These are phyloP conservation scores for Candida rishiriensis DNA, from an alignment of 805 yeast species.

Conservation along the genomic window DNA sequence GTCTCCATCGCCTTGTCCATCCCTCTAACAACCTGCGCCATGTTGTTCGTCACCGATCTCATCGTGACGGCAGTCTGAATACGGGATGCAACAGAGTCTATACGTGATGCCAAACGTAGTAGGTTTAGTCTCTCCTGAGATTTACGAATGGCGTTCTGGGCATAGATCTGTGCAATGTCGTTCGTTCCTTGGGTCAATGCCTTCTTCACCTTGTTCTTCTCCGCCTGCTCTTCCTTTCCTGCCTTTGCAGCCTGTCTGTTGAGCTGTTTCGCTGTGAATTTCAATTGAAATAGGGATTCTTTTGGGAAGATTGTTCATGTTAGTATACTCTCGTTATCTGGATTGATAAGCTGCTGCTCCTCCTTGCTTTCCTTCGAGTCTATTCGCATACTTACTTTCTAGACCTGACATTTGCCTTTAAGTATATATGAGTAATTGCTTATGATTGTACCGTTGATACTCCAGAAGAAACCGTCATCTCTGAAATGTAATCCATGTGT, in stretches of 20 bases:
- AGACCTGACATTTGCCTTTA: conserved; percentile 33
- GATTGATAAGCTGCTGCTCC: too few relatives aligned
- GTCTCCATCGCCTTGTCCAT: conserved; percentile 95
- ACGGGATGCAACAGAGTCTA: conserved; percentile 93
- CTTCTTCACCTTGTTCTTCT: conserved; percentile 85
- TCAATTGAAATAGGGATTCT: conserved; percentile 63
- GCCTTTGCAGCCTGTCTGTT: conserved; percentile 87
- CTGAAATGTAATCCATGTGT: too few relatives aligned
- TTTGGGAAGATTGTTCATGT: conserved; percentile 8
- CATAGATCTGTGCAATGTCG: conserved; percentile 91
- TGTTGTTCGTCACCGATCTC: conserved; percentile 91
- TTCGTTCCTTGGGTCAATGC: conserved; percentile 80
- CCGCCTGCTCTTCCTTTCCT: conserved; percentile 82
- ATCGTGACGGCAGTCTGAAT: conserved; percentile 98
- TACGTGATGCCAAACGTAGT: conserved; percentile 76
- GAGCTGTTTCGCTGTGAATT: conserved; percentile 91
- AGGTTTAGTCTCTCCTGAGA: conserved; percentile 80
- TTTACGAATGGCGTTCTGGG: conserved; percentile 93
- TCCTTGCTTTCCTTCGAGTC: too few relatives aligned
- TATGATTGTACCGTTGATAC: too few relatives aligned
- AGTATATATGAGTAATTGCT: not conserved
- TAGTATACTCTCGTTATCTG: conserved; percentile 1
- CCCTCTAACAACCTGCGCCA: conserved; percentile 89
- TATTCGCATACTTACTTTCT: conserved; percentile 32
- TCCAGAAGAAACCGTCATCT: too few relatives aligned